These are phyloP conservation scores for Fusarium fracticaudum DNA, from an alignment of 2,329 filamentous ascomycete species.

Conservation along the genomic window DNA sequence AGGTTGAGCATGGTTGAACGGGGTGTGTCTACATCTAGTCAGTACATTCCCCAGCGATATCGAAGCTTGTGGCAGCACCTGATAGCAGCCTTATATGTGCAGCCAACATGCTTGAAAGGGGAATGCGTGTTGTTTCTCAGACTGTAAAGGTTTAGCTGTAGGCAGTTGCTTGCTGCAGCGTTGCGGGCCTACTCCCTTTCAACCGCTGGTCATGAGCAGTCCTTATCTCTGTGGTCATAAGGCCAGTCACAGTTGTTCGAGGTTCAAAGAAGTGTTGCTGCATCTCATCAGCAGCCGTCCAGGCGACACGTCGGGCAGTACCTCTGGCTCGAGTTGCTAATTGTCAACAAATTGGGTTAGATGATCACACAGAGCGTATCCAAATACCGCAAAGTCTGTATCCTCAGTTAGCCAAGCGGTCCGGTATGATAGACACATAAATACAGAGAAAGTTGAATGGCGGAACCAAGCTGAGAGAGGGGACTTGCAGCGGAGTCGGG, in stretches of 20 bases:
- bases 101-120: no score
- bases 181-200: background rate
- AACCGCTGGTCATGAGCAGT: no score
- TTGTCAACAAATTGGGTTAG: no score
- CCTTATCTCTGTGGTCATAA: no score
- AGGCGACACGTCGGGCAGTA: no score
- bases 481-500: rapidly evolving
- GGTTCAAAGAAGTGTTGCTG: no score
- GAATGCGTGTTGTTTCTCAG: background rate
- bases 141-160: no score
- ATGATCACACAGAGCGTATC: background rate
- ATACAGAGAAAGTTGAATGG: background rate
- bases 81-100: background rate
- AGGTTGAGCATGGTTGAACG: no score
- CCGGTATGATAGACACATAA: rapidly evolving
- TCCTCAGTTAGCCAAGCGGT: background rate
- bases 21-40: background rate
- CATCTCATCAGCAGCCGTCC: background rate
- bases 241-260: background rate
- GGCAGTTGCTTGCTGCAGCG: background rate
- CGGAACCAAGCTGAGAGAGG: no score
- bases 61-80: background rate
- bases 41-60: no score
- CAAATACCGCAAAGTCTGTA: background rate
- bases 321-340: background rate